Conservation (phyloP, 352 stramenopile species). For the Hyaloperonospora brassicae region DNA sequence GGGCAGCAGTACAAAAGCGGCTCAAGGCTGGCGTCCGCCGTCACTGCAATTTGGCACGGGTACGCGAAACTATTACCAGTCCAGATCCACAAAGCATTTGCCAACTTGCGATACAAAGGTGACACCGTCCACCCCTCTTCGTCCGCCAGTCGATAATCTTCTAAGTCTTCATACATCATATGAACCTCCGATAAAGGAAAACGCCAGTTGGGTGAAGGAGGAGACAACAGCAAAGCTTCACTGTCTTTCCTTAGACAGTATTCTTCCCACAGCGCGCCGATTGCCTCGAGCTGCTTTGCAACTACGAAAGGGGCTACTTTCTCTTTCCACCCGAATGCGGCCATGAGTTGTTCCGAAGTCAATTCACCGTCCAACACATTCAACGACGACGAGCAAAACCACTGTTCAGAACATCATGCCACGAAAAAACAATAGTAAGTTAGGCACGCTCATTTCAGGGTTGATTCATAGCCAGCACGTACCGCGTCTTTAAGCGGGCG, state of each 20-base stretch:
- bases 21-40: conserved; percentile 37
- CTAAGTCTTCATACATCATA: conserved; percentile 48
- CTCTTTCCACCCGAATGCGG: conserved; percentile 52
- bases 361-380: conserved; percentile 53
- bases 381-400: conserved; percentile 48
- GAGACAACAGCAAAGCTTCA: not conserved
- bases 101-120: conserved; percentile 32
- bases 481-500: conserved; percentile 53
- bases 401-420: conserved; percentile 27
- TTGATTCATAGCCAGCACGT: conserved; percentile 14
- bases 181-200: conserved; percentile 44
- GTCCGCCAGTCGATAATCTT: conserved; percentile 25
- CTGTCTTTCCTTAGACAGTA: conserved; percentile 12
- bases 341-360: conserved; percentile 38
- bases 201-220: conserved; percentile 10
- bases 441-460: conserved; percentile 3
- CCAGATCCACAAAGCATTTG: conserved; percentile 56
- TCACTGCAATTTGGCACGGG: conserved; percentile 43
- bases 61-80: conserved; percentile 51
- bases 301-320: conserved; percentile 34
- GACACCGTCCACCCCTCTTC: conserved; percentile 25
- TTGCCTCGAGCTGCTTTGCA: conserved; percentile 43
- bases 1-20: conserved; percentile 55
- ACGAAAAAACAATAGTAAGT: conserved; percentile 5
- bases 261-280: conserved; percentile 32